Evolutionary conservation across 176 grass and related monocot species (phyloP).

Genomic region (Zizania latifolia): DNA sequence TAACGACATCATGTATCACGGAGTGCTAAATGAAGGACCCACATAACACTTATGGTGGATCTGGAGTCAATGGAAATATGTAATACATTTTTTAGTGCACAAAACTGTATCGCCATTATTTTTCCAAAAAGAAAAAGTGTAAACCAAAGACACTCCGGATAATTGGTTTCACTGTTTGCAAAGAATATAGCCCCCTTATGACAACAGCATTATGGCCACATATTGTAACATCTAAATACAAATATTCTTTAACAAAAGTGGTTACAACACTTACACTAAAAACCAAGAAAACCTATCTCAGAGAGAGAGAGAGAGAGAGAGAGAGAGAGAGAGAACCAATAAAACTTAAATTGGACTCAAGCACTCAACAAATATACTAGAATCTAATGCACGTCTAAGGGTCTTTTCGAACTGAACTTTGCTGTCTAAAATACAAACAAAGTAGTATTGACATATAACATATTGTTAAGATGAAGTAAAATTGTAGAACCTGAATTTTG

Average conservation of each 20-base stretch:
- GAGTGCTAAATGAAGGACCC: neutral
- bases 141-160: too few relatives aligned
- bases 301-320: too few relatives aligned
- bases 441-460: too few relatives aligned
- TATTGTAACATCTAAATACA: neutral
- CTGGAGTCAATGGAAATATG: neutral
- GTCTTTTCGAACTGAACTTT: neutral
- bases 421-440: neutral
- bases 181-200: neutral
- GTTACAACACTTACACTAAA: neutral
- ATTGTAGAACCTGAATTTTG: too few relatives aligned
- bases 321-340: too few relatives aligned
- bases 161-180: neutral
- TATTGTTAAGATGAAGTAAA: too few relatives aligned
- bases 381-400: neutral
- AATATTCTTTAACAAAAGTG: neutral
- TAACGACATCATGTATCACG: too few relatives aligned
- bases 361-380: neutral
- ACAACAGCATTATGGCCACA: neutral
- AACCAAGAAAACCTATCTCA: too few relatives aligned
- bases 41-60: neutral
- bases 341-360: neutral
- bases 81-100: neutral
- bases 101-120: neutral
- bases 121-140: neutral